Base-by-base conservation (phyloP, 768 basidiomycete species). In the Calocybe indica region DNA sequence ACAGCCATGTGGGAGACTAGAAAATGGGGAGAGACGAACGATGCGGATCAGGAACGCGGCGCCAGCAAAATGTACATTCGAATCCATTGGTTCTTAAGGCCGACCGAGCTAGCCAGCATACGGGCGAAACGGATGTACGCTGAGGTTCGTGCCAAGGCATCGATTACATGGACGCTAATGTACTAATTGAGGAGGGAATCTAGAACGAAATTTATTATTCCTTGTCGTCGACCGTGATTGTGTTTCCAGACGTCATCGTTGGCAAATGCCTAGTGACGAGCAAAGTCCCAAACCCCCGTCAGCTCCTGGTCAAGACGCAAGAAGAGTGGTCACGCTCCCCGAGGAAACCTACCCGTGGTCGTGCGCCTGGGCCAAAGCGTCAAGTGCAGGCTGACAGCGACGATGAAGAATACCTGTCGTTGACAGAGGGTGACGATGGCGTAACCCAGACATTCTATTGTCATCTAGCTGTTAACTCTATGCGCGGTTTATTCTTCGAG, bases 151-250 rank as follows among this genome's bases (percentile, higher is more conserved):
- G 40, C 31, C 38, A 29, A 39, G 6, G 41, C 32, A 7, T 4
- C 14, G 45, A 41, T 33, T 39, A 28, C 38, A 38, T 39, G 13
- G 33, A 44, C 30, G 13, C 6, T 5, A 22, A 12, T 6, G 40
- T 41, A 41, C 31, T 41, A 6, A 41, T 47, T 22, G 22, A 22
- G 9, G 51, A n/a, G 1, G n/a, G 30, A 28, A n/a, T 8, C 9
- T 52, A 90, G 88, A 85, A 87, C 53, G 88, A 91, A 62, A 73
- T 90, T 6, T 89, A 87, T 55, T 85, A 84, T 43, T 78, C 79
- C 7, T 62, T 86, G 15, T 53, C 68, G 31, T 70, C 72, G 5
- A 70, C 67, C 37, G 77, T 68, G 15, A 66, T 75, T 36, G 55
- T 86, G 11, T 65, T 70, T 10, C 76, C 84, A 5, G 68, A 73